Base-by-base conservation (phyloP, 768 basidiomycete species). In the Cystobasidium onofrii region DNA sequence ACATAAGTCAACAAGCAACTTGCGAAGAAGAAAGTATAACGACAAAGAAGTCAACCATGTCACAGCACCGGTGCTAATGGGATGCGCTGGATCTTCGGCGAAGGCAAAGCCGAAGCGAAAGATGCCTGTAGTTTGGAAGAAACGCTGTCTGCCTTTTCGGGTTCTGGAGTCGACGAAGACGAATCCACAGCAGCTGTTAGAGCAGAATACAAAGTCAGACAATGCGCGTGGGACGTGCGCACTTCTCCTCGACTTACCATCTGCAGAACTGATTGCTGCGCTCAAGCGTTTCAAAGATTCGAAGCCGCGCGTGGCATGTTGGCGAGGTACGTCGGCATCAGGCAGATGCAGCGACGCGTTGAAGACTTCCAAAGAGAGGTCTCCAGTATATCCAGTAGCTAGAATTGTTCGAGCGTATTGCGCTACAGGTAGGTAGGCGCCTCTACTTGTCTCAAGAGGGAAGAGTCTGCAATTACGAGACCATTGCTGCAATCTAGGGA, bases 351-450 rank as follows among this genome's bases (percentile, higher is more conserved):
- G 65, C 43, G 78, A 80, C 18, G 76, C 79, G 75, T 83, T 83
- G 70, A 83, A 84, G 4, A 83, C 81, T 77, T 84, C 83, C 60
- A 83, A 67, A 20, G 80, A 81, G 80, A 83, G 82, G 64, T 80
- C 80, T 2, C 82, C 83, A 2, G 70, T 75, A 75, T 82, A 84
- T 1, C 83, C 82, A 20, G 81, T 81, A 33, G 76, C 76, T 15
- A 80, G 73, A 33, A 83, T 74, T 1, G 80, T 79, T 27, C 78
- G 76, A 7, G 80, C 80, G 75, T 82, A 81, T 44, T 81, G 76
- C 10, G 66, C 73, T 75, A 84, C 81, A 39, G 83, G 83, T 1
- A 84, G 79, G 75, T 81, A 83, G 4, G 81, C 82, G 7, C 79
- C 78, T 29, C 55, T 65, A 0, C 65, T 57, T 1, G 54, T 76